Conservation (phyloP, 2,329 filamentous ascomycete species). For the Hortaea werneckii region DNA sequence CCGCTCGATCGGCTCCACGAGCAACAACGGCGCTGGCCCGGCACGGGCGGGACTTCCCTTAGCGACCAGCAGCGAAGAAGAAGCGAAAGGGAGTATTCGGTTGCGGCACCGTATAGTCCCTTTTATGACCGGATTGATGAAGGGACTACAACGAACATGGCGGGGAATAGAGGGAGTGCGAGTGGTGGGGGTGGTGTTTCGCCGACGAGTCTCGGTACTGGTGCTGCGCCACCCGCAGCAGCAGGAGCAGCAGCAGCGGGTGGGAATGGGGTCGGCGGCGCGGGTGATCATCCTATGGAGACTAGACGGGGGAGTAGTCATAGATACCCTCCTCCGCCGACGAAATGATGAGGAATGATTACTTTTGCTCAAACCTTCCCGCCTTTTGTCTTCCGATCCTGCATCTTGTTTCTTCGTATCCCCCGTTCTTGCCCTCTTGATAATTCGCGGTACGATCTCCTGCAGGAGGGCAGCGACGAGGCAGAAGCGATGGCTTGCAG, state of each 20-base stretch:
- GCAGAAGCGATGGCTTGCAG: too few species aligned
- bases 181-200: not conserved
- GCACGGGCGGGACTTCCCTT: conserved; percentile 7
- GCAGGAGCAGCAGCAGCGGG: too few species aligned
- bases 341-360: too few species aligned
- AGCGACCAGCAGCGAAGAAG: too few species aligned
- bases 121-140: conserved; percentile 40
- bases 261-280: conserved; percentile 5
- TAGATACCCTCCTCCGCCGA: not conserved
- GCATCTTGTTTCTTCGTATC: too few species aligned
- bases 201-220: conserved; percentile 1
- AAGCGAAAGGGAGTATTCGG: conserved; percentile 36
- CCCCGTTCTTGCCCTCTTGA: too few species aligned
- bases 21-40: conserved; percentile 61
- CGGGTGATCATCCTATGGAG: conserved; percentile 21
- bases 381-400: too few species aligned
- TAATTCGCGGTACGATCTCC: too few species aligned
- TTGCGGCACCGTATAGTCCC: conserved; percentile 51
- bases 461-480: too few species aligned
- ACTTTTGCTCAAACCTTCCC: too few species aligned
- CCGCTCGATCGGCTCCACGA: conserved; percentile 75
- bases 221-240: too few species aligned
- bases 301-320: conserved; percentile 8
- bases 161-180: conserved; percentile 15
- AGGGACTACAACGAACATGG: conserved; percentile 3